Conservation (phyloP, 768 basidiomycete species). For the Tricholomella constricta region DNA sequence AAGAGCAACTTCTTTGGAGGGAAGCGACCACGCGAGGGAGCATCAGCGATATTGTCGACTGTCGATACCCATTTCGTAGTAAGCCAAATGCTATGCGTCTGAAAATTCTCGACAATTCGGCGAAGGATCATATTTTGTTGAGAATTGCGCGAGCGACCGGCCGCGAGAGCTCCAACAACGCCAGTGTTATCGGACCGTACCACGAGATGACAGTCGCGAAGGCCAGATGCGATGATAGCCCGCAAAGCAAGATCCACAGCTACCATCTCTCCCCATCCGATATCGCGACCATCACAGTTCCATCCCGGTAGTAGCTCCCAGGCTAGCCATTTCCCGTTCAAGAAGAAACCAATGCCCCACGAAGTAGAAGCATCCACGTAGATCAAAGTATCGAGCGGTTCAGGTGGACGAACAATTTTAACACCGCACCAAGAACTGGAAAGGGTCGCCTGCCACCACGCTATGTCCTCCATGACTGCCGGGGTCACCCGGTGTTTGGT, state of each 20-base stretch:
- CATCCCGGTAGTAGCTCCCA: slow-evolving; percentile 32
- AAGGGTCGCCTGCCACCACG: slow-evolving; percentile 25
- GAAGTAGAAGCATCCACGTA: slow-evolving; percentile 35
- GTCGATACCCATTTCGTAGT: slow-evolving; percentile 27
- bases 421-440: slow-evolving; percentile 12
- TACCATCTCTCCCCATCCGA: slow-evolving; percentile 47
- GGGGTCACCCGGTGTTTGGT: slow-evolving; percentile 12
- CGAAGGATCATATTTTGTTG: slow-evolving; percentile 30
- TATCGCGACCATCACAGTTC: slow-evolving; percentile 27
- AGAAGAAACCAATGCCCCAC: no score
- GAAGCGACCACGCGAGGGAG: slow-evolving; percentile 22
- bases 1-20: neutral
- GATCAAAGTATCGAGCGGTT: slow-evolving; percentile 10
- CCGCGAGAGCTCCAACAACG: slow-evolving; percentile 26
- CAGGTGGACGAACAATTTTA: no score
- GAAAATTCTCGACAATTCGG: slow-evolving; percentile 23
- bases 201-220: slow-evolving; percentile 25
- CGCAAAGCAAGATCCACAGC: slow-evolving; percentile 39
- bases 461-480: slow-evolving; percentile 20
- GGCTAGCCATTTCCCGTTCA: slow-evolving; percentile 17
- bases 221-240: slow-evolving; percentile 22
- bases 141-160: slow-evolving; percentile 25
- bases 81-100: slow-evolving; percentile 26
- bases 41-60: slow-evolving; percentile 2
- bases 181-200: slow-evolving; percentile 40